Conservation (phyloP, 2,329 filamentous ascomycete species). For the Fusarium kyushuense region DNA sequence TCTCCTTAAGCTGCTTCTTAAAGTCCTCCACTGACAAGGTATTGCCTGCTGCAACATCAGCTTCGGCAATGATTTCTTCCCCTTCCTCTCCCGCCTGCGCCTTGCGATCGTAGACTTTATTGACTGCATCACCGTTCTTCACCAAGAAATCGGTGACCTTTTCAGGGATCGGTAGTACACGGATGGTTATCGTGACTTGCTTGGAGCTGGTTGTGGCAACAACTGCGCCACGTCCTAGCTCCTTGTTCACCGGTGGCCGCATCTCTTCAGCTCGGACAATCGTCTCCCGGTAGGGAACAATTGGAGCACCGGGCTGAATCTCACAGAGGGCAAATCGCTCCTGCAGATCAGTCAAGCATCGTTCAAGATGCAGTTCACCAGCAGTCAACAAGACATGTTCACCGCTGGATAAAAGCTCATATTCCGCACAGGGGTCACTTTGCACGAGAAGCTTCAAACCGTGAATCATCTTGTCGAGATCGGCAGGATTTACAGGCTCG, state of each 20-base stretch:
- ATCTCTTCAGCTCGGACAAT: slow-evolving; percentile 91
- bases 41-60: slow-evolving; percentile 69
- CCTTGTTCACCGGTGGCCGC: slow-evolving; percentile 86
- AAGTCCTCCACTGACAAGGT: slow-evolving; percentile 80
- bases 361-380: slow-evolving; percentile 92
- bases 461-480: slow-evolving; percentile 94
- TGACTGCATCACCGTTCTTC: slow-evolving; percentile 84
- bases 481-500: slow-evolving; percentile 90
- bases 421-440: slow-evolving; percentile 94
- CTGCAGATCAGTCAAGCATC: slow-evolving; percentile 91
- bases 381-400: slow-evolving; percentile 96
- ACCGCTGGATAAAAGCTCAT: slow-evolving; percentile 91
- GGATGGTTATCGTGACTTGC: slow-evolving; percentile 81
- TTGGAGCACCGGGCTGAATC: slow-evolving; percentile 92
- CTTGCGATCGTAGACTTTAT: slow-evolving; percentile 79
- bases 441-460: slow-evolving; percentile 90
- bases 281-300: slow-evolving; percentile 95
- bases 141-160: slow-evolving; percentile 86
- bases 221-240: slow-evolving; percentile 85
- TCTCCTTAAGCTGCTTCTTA: slow-evolving; percentile 74
- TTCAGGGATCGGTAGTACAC: slow-evolving; percentile 81
- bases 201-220: slow-evolving; percentile 84
- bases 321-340: slow-evolving; percentile 95
- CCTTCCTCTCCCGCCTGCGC: slow-evolving; percentile 54
- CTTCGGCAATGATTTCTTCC: slow-evolving; percentile 64